Percentiles rank a stretch among this genome's conserved stretches.
phyloP scores from a whole-genome alignment of 1,139 yeast species.

The Geotrichum klebahnii region DNA sequence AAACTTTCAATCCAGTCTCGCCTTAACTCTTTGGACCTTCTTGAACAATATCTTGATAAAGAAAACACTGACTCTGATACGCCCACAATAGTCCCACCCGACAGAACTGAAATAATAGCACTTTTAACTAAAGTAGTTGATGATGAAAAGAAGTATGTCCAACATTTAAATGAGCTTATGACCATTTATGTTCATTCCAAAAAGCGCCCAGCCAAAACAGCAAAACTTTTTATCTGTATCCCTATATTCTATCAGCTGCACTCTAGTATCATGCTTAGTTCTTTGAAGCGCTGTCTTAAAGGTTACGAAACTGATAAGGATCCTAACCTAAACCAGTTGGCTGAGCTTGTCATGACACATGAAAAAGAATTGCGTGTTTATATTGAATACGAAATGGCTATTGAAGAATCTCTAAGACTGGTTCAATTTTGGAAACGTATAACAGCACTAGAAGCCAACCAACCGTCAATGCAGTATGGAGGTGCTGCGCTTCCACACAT shows the following conservation, averaged over 20 bases:
- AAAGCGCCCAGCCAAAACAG: constrained; percentile 24
- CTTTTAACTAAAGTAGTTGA: constrained; percentile 25
- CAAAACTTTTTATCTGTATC: constrained; percentile 27
- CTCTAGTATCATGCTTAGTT: constrained; percentile 24
- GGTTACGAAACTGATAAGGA: constrained; percentile 14
- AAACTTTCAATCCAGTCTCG: constrained; percentile 2
- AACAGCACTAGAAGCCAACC: constrained; percentile 20
- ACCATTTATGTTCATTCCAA: constrained; percentile 24
- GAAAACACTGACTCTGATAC: constrained; percentile 8
- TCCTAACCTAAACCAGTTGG: constrained; percentile 22
- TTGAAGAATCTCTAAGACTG: constrained; percentile 19
- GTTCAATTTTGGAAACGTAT: constrained; percentile 22
- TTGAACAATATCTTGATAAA: constrained; percentile 27
- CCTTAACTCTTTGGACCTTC: constrained; percentile 24
- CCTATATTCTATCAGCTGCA: constrained; percentile 31
- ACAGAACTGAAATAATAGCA: constrained; percentile 10
- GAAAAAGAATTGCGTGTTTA: constrained; percentile 24
- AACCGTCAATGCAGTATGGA: constrained; percentile 20
- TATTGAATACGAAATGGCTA: constrained; percentile 23
- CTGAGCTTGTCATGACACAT: constrained; percentile 20
- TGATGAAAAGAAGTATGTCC: constrained; percentile 28
- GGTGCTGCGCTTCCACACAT: constrained; percentile 23
- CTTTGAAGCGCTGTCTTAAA: constrained; percentile 25
- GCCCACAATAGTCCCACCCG: constrained; percentile 10
- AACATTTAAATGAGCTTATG: constrained; percentile 28